Conservation (phyloP, 2,329 filamentous ascomycete genomes). For the Blumeria graminis region DNA sequence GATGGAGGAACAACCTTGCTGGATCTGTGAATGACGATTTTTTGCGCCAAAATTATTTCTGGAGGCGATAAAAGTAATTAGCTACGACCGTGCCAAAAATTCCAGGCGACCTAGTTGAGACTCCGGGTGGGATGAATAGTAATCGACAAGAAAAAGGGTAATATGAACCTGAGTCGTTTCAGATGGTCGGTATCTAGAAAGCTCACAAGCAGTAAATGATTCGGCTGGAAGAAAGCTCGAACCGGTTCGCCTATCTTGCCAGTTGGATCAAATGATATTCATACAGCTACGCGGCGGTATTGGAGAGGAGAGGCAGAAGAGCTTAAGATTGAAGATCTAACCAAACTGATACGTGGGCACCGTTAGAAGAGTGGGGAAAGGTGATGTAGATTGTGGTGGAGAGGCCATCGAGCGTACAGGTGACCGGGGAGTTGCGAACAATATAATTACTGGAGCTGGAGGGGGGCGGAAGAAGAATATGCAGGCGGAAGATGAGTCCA, state of each 20-base stretch:
- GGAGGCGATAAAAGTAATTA: neutral
- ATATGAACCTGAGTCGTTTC: neutral
- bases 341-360: too few species aligned
- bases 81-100: neutral
- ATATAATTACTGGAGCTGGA: neutral
- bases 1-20: neutral
- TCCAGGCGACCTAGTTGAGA: neutral
- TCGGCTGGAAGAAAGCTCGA: neutral
- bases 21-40: neutral
- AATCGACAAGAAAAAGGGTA: neutral
- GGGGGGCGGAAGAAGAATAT: neutral
- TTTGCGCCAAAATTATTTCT: neutral
- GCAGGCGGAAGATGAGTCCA: neutral
- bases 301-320: too few species aligned
- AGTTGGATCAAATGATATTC: too few species aligned
- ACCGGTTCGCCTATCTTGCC: neutral
- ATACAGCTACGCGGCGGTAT: too few species aligned
- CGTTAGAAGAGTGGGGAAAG: too few species aligned
- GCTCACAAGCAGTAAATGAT: neutral
- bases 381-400: too few species aligned
- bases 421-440: neutral
- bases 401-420: neutral
- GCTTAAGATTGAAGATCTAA: too few species aligned
- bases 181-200: neutral
- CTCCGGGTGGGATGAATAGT: neutral